phyloP scores from a whole-genome alignment of 116 monocot species.

The Zostera marina region DNA sequence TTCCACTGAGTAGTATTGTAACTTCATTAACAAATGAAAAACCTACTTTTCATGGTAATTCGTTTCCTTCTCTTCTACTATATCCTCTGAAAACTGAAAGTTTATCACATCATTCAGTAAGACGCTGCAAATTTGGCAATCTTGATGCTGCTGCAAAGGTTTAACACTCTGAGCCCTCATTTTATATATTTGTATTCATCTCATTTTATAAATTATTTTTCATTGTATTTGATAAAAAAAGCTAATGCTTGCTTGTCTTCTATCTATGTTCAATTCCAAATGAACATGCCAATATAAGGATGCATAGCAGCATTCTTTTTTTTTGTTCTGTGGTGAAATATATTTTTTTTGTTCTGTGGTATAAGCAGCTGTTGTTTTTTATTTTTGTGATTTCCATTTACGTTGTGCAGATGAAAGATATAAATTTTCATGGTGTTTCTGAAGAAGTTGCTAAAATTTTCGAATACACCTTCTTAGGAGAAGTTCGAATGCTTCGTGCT shows the following conservation, averaged over 20 bases:
- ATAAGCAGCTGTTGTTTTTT: not conserved
- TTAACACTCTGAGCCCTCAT: not conserved
- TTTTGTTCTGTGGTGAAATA: not conserved
- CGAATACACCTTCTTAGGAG: constrained; percentile 64
- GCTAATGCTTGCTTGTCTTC: too few relatives aligned
- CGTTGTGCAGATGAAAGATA: constrained; percentile 42
- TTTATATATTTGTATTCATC: not conserved
- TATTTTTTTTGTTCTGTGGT: not conserved
- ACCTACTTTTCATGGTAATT: constrained; percentile 23
- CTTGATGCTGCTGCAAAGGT: constrained; percentile 90
- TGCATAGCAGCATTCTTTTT: too few relatives aligned
- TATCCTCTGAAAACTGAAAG: constrained; percentile 11
- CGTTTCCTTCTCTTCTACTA: constrained; percentile 24
- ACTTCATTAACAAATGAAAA: constrained; percentile 20
- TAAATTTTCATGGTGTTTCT: constrained; percentile 33
- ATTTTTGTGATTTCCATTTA: not conserved
- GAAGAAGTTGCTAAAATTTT: constrained; percentile 52
- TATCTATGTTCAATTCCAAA: too few relatives aligned
- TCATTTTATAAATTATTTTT: too few relatives aligned
- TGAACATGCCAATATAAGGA: too few relatives aligned
- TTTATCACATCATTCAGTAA: constrained; percentile 18
- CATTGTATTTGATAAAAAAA: too few relatives aligned
- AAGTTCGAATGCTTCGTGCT: constrained; percentile 83
- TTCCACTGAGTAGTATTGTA: constrained; percentile 56
- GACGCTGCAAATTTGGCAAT: constrained; percentile 52